Evolutionary conservation across 2,329 filamentous ascomycete genomes (phyloP).

Genomic region (Fusarium sp.): DNA sequence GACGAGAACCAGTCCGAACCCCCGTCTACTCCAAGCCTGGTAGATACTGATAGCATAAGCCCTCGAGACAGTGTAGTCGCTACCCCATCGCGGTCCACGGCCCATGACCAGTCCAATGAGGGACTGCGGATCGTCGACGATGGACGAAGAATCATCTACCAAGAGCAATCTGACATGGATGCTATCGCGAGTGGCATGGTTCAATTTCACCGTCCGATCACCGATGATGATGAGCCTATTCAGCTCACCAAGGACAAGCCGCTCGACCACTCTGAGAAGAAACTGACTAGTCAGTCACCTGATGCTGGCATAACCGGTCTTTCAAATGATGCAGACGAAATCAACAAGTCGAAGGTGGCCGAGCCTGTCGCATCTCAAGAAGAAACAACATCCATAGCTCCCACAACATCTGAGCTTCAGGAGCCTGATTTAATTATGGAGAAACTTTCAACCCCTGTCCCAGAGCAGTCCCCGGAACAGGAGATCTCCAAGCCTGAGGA

Average conservation of each 20-base stretch:
- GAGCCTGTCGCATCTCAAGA: not conserved
- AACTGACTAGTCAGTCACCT: slow-evolving; percentile 19
- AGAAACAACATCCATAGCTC: slow-evolving; percentile 5
- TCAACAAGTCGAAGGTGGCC: not conserved
- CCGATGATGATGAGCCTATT: slow-evolving; percentile 40
- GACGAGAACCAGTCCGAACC: slow-evolving; percentile 48
- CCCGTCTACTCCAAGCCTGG: slow-evolving; percentile 48
- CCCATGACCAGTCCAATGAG: slow-evolving; percentile 45
- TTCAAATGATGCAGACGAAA: slow-evolving; percentile 17
- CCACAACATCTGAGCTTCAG: slow-evolving; percentile 2
- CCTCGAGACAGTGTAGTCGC: slow-evolving; percentile 45
- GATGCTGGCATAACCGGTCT: slow-evolving; percentile 41
- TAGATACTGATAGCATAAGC: slow-evolving; percentile 49
- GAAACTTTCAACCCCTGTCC: not conserved
- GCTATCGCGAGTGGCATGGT: slow-evolving; percentile 40
- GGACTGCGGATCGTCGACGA: slow-evolving; percentile 46
- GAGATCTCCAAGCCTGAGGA: not conserved
- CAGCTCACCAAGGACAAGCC: slow-evolving; percentile 39
- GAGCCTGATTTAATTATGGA: not conserved
- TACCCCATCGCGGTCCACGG: slow-evolving; percentile 40
- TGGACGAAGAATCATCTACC: slow-evolving; percentile 45
- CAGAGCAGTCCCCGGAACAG: not conserved
- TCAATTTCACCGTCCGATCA: slow-evolving; percentile 40
- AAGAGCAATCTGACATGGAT: slow-evolving; percentile 43
- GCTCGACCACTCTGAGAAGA: slow-evolving; percentile 19